Conservation (phyloP, 208 protist species). For the Phytomonas sp. region DNA sequence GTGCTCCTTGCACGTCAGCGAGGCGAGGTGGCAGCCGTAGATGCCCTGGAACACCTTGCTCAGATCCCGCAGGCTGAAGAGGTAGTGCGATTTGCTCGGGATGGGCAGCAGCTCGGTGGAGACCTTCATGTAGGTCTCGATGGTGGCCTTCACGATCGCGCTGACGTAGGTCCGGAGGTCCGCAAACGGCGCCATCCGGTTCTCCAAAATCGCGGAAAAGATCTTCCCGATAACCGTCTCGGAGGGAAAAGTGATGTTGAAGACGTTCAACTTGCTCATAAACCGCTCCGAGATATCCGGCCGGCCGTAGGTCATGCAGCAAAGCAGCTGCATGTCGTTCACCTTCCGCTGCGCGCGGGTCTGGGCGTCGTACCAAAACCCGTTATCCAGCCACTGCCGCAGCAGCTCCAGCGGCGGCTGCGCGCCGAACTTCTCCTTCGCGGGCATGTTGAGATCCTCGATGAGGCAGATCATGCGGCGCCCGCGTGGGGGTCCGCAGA, state of each 20-base stretch:
- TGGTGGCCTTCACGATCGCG: constrained; percentile 89
- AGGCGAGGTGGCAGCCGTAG: constrained; percentile 83
- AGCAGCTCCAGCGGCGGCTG: constrained; percentile 97
- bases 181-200: constrained; percentile 89
- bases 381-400: constrained; percentile 96
- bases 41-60: constrained; percentile 97
- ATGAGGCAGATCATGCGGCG: constrained; percentile 95
- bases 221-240: constrained; percentile 92
- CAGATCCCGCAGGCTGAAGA: constrained; percentile 97
- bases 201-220: constrained; percentile 92
- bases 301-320: constrained; percentile 96
- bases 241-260: constrained; percentile 95
- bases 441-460: constrained; percentile 98
- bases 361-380: constrained; percentile 95
- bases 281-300: constrained; percentile 91
- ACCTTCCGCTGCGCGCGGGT: constrained; percentile 92
- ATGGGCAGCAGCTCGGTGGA: constrained; percentile 92
- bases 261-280: constrained; percentile 92
- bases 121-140: constrained; percentile 93
- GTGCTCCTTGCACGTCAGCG: constrained; percentile 90
- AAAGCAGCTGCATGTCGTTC: constrained; percentile 95
- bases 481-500: constrained; percentile 90
- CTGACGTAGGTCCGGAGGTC: constrained; percentile 91
- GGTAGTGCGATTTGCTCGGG: constrained; percentile 97
- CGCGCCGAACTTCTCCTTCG: constrained; percentile 95